A percentile compares a stretch with the other conserved stretches of the same genome.
Evolutionary conservation across 2,329 filamentous ascomycete genomes (phyloP).

Genomic region (Coniochaeta sp.): DNA sequence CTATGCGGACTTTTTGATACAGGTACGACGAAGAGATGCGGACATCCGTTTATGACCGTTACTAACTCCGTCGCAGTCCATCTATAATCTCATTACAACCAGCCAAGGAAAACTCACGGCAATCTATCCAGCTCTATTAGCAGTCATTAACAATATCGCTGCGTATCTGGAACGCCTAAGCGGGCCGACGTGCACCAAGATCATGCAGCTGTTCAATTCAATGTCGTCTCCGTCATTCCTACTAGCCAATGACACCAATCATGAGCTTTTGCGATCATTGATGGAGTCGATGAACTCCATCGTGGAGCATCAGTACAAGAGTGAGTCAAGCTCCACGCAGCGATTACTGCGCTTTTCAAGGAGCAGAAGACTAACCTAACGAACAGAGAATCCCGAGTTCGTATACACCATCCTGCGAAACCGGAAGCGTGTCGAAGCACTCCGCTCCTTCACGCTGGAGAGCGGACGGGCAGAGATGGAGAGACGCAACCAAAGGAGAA

Average conservation of each 20-base stretch:
- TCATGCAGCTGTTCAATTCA: slow-evolving; percentile 81
- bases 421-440: slow-evolving; percentile 73
- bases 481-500: slow-evolving; percentile 61
- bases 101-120: slow-evolving; percentile 87
- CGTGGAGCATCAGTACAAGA: slow-evolving; percentile 77
- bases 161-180: slow-evolving; percentile 76
- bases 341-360: slow-evolving; percentile 13
- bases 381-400: slow-evolving; percentile 71
- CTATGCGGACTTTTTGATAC: slow-evolving; percentile 90
- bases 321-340: slow-evolving; percentile 37
- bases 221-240: slow-evolving; percentile 94
- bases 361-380: slow-evolving; percentile 8
- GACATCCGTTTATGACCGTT: background rate
- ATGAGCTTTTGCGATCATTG: slow-evolving; percentile 70
- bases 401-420: slow-evolving; percentile 74
- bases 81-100: slow-evolving; percentile 83
- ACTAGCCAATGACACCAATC: slow-evolving; percentile 86
- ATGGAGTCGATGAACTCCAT: slow-evolving; percentile 86
- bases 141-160: slow-evolving; percentile 89
- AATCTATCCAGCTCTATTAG: slow-evolving; percentile 85
- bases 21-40: slow-evolving; percentile 45
- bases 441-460: slow-evolving; percentile 84
- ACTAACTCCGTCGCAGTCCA: slow-evolving; percentile 53
- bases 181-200: slow-evolving; percentile 66
- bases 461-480: slow-evolving; percentile 89